Base-by-base conservation (phyloP, 2,329 filamentous ascomycete species). In the Graphilbum ipis-grandicollis region DNA sequence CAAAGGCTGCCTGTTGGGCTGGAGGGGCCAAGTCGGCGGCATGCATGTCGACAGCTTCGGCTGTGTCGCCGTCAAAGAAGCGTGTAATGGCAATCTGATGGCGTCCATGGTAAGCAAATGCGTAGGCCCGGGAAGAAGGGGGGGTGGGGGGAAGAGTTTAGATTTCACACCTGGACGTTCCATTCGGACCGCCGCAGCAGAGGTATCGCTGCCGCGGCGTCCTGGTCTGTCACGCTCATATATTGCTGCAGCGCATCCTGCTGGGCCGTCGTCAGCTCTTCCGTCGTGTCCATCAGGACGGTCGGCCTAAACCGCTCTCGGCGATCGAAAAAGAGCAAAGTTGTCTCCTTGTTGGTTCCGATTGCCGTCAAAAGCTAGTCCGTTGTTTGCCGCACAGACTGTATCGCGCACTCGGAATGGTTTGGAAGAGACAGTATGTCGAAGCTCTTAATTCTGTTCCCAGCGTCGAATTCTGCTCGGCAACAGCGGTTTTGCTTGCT, bases 31-130 rank as follows among this genome's bases (percentile, higher is more conserved):
- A 15, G 47, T 65, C 72, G 44, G 76, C 66, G 50, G 78, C 68
- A 33, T 92, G 65, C 42, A 82, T 92, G 42, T 82, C 92, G 9
- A 31, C 29, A 12, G 74, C 79, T 53, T 93, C 83, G 34, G 84
- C 71, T 4, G 79, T 79, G 59, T 96, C 90, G 47, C 90, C 90
- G 50, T 98, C 90, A 54, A 94, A 98, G 70, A 96, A 96, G 52
- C 92, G 92, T 45, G 90, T 75, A 44, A 98, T 88, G 40, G 90
- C 88, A 49, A 96, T 93, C 78, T 94, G 52, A 5, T 39, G 13
- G 1, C n/a, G n/a, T n/a, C n/a, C n/a, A 13, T 2, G 23, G 19
- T 9, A 34, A 12, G 17, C n/a, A 33, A 30, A 29, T 29, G 12
- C 30, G 12, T 17, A 29, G 6, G 19, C 14, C 15, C n/a, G n/a